Base-by-base conservation (phyloP, 805 yeast genomes). In the Candida endomychidarum region DNA sequence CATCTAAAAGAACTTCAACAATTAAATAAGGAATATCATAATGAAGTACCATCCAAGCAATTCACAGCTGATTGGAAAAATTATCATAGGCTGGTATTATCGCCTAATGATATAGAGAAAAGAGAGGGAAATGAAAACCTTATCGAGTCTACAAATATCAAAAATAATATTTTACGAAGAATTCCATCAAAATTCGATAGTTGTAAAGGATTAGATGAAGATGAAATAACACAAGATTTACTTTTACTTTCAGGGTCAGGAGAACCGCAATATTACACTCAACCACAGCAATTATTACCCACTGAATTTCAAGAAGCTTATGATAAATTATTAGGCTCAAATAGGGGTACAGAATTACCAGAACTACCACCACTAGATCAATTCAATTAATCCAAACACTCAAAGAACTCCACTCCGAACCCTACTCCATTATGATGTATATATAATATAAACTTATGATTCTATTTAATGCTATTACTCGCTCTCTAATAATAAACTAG, bases 401-500 rank as follows among this genome's bases (percentile, higher is more conserved):
- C n/a, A n/a, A n/a, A n/a, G n/a, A n/a, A n/a, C n/a, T n/a, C n/a
- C n/a, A n/a, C n/a, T n/a, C n/a, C n/a, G n/a, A n/a, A n/a, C n/a
- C n/a, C n/a, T n/a, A n/a, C n/a, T n/a, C n/a, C n/a, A n/a, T n/a
- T n/a, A n/a, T n/a, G n/a, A n/a, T n/a, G n/a, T n/a, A n/a, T n/a
- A n/a, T n/a, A n/a, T n/a, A n/a, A n/a, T n/a, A n/a, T n/a, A n/a
- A n/a, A n/a, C n/a, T n/a, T n/a, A n/a, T n/a, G n/a, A n/a, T n/a
- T 8, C 22, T 20, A 20, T 20, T 6, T 6, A 20, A 20, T 6
- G 8, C 22, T 27, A 38, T 26, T 43, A 45, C 54, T 33, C 63
- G 38, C 55, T 60, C 47, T 90, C 96, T 23, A 89, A 68, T 34
- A 87, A 61, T 5, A 90, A 63, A 34, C 91, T 82, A 27, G 96